These are phyloP conservation scores for Metschnikowia matae DNA, from an alignment of 805 yeast genomes.

Conservation along the genomic window DNA sequence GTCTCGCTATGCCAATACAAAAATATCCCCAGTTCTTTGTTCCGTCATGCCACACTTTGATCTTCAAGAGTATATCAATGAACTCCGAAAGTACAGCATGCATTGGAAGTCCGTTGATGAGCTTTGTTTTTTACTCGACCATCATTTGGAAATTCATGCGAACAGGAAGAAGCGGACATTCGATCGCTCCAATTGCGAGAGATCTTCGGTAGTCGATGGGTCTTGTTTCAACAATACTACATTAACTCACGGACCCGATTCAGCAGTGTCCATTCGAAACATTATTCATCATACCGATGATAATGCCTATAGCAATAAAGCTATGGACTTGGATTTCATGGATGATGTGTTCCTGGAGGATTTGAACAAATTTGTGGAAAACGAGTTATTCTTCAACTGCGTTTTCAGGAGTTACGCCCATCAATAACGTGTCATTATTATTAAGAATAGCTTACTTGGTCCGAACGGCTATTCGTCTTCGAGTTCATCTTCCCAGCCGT, in stretches of 20 bases:
- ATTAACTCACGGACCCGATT: not conserved
- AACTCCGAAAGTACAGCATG: slow-evolving; percentile 19
- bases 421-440: slow-evolving; percentile 11
- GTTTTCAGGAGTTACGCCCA: not conserved
- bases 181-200: not conserved
- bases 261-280: slow-evolving; percentile 8
- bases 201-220: not conserved
- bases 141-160: slow-evolving; percentile 15
- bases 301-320: not conserved
- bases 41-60: slow-evolving; percentile 6
- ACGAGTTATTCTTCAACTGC: slow-evolving; percentile 5
- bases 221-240: not conserved
- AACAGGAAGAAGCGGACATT: slow-evolving; percentile 9
- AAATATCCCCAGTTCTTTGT: not conserved
- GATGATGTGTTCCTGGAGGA: slow-evolving; percentile 1
- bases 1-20: not conserved
- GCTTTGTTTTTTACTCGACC: slow-evolving; percentile 18
- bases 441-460: slow-evolving; percentile 14
- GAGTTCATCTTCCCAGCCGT: slow-evolving; percentile 54
- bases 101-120: slow-evolving; percentile 31
- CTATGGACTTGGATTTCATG: not conserved
- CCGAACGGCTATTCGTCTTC: slow-evolving; percentile 25
- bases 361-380: slow-evolving; percentile 1
- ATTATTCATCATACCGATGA: slow-evolving; percentile 7
- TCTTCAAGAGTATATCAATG: slow-evolving; percentile 19